Base-by-base conservation (phyloP, 202 grass and related monocot species). In the Panicum hallii region DNA sequence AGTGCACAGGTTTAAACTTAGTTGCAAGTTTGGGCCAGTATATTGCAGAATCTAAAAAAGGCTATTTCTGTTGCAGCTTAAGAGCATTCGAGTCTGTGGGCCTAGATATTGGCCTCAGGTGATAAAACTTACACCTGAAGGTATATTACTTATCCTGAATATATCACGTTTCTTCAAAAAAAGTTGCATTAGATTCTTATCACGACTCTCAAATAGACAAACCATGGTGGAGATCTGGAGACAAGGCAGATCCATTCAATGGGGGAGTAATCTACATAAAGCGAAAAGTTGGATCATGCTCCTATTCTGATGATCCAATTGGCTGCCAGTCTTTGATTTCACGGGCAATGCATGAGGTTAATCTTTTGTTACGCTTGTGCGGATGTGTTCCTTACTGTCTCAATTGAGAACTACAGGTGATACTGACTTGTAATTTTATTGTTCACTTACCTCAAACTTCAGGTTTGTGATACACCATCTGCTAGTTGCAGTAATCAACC, bases 211-310 rank as follows among this genome's bases (percentile, higher is more conserved):
- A 20, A 79, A 86, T 74, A 95, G 95, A 95, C 63, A 95, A 95
- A 64, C 89, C 93, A 56, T 95, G 95, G 95, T 98, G 95, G 95
- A 91, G 87, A 87, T 84, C 46, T 84, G 89, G 88, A 88, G 95
- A 98, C 80, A 98, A 72, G 80, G 90, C 79, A 55, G 85, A 95
- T 63, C 95, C 95, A 80, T 95, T 98, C 81, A 98, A 92, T 84
- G 91, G 85, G 42, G 95, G 95, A 77, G 76, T 98, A 54, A 69
- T 98, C 49, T 95, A 98, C 72, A 93, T 95, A 89, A 98, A 98
- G 66, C 90, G 95, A 75, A 98, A 98, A 95, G 95, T 98, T 86
- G 95, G 95, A 46, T 98, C 95, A 12, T 98, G 95, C 88, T 93
- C 95, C 49, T 98, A 98, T 75, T 87, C 86, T 38, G 95, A 95